Percentiles rank a stretch among this genome's conserved stretches.
Conservation (phyloP, 108 stramenopile genomes). For the Fragilariopsis cylindrus region DNA sequence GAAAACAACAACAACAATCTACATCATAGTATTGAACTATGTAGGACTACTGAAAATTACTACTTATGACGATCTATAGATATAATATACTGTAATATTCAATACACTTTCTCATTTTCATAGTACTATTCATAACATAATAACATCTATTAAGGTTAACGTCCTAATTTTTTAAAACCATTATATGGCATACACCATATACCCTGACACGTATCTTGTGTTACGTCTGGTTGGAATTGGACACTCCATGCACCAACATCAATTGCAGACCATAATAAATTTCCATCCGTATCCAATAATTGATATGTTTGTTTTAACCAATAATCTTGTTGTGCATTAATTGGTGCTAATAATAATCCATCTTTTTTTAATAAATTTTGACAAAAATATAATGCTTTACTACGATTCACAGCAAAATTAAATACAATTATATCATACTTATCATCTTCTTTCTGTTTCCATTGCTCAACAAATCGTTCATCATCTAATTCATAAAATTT, state of each 20-base stretch:
- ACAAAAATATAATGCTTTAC: constrained; percentile 68
- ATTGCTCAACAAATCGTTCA: constrained; percentile 60
- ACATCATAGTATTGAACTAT: too few relatives aligned
- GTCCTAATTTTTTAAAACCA: constrained; percentile 69
- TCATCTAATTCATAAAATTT: constrained; percentile 78
- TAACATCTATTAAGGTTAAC: background rate
- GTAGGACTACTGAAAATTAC: too few relatives aligned
- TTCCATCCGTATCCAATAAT: constrained; percentile 53
- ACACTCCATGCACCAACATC: constrained; percentile 92
- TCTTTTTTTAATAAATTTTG: constrained; percentile 49
- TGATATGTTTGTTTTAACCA: constrained; percentile 85
- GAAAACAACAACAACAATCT: background rate
- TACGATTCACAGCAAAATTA: constrained; percentile 84
- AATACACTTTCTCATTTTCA: too few relatives aligned
- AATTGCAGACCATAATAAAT: constrained; percentile 49
- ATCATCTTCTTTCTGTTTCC: constrained; percentile 21
- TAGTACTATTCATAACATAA: too few relatives aligned
- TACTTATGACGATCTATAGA: too few relatives aligned
- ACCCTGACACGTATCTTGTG: constrained; percentile 81
- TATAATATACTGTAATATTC: too few relatives aligned
- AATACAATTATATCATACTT: constrained; percentile 72
- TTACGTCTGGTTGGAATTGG: constrained; percentile 90
- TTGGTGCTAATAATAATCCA: constrained; percentile 71
- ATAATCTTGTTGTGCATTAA: constrained; percentile 77
- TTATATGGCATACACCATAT: constrained; percentile 88